These are phyloP conservation scores for Spatholobus suberectus DNA, from an alignment of 306 rosid species.

Conservation along the genomic window DNA sequence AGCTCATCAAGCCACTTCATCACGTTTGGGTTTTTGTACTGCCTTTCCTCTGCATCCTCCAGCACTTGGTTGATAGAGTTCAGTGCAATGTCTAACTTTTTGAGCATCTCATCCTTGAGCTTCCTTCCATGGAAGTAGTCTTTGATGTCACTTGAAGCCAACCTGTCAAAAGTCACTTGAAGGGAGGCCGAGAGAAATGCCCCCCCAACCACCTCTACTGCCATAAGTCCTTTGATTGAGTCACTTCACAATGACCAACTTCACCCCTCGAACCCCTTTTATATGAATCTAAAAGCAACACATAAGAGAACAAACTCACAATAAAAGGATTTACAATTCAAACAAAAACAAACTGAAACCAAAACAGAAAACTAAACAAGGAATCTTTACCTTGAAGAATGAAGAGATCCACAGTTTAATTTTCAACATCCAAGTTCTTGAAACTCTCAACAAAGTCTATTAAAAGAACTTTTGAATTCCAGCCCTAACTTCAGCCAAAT, in stretches of 20 bases:
- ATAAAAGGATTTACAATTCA: not conserved
- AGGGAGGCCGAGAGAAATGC: constrained; percentile 39
- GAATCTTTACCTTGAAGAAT: not conserved
- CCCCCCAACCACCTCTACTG: constrained; percentile 28
- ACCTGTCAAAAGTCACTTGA: constrained; percentile 23
- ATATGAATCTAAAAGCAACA: not conserved
- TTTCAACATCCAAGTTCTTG: not conserved
- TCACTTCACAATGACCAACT: not conserved
- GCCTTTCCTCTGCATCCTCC: constrained; percentile 51
- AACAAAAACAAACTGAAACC: not conserved
- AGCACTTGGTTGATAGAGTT: constrained; percentile 29
- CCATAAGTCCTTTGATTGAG: constrained; percentile 12
- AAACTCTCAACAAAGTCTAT: not conserved
- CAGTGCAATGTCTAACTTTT: constrained; percentile 1
- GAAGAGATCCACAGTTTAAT: not conserved
- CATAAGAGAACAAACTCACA: not conserved
- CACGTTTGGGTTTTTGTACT: constrained; percentile 12
- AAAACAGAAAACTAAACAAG: not conserved
- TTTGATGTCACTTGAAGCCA: constrained; percentile 31
- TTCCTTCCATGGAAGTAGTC: constrained; percentile 20
- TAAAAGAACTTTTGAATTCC: not conserved
- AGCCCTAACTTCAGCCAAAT: not conserved
- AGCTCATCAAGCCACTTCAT: constrained; percentile 43
- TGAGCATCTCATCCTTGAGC: not conserved
- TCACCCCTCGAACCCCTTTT: not conserved